phyloP scores from a whole-genome alignment of 306 rosid species.

The Inga oerstediana region DNA sequence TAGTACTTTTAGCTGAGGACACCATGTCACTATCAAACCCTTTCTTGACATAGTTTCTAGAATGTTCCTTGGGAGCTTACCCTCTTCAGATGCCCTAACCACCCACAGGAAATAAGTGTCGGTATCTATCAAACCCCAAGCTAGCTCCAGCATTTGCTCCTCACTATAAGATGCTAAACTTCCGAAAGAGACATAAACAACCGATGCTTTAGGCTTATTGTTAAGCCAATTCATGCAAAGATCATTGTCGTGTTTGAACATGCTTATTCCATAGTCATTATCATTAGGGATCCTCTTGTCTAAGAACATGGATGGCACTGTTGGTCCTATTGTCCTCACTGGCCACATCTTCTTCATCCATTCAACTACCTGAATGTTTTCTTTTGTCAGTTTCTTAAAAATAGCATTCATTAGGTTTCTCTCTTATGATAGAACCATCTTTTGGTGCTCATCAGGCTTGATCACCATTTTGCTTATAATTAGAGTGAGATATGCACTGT shows the following conservation, averaged over 20 bases:
- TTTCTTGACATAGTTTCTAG: background rate
- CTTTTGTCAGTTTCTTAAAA: background rate
- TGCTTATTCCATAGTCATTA: background rate
- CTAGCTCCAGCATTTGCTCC: conserved; percentile 5
- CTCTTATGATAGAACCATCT: background rate
- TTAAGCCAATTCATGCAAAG: background rate
- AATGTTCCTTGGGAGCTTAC: background rate
- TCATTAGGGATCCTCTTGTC: conserved; percentile 4
- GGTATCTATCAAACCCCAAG: background rate
- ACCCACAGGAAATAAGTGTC: conserved; percentile 1
- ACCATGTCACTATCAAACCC: background rate
- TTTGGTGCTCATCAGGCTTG: too few relatives aligned
- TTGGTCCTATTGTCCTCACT: background rate
- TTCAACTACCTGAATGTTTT: background rate
- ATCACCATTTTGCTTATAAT: too few relatives aligned
- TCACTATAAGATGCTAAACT: background rate
- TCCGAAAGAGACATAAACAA: background rate
- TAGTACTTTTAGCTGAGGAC: too few relatives aligned
- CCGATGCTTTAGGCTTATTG: background rate
- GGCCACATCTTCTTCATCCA: conserved; percentile 5
- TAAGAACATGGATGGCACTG: conserved; percentile 1
- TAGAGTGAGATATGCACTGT: too few relatives aligned
- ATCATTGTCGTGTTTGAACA: background rate
- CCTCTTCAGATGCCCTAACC: background rate
- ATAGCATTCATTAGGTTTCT: background rate